A percentile compares a stretch with the other conserved stretches of the same genome.
Evolutionary conservation across 2,329 filamentous ascomycete species (phyloP).

Genomic region (Hymenoscyphus scutula): DNA sequence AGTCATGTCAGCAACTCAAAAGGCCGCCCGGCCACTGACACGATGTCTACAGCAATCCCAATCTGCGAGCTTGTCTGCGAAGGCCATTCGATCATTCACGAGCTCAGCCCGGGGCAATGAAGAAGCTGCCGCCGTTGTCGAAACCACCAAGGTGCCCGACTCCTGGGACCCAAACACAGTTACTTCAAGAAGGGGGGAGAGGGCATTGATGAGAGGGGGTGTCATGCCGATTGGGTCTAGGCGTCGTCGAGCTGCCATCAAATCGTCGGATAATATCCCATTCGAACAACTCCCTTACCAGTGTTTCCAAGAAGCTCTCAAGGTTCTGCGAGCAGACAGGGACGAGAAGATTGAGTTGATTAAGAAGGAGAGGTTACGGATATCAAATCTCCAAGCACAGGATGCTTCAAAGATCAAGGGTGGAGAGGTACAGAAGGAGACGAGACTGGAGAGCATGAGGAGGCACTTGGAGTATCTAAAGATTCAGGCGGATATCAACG

Average conservation of each 20-base stretch:
- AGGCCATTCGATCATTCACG: conserved; percentile 31
- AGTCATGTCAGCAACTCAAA: conserved; percentile 59
- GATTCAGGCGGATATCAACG: conserved; percentile 90
- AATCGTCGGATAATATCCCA: conserved; percentile 62
- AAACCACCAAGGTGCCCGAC: conserved; percentile 37
- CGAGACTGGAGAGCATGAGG: conserved; percentile 66
- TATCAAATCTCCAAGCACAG: conserved; percentile 63
- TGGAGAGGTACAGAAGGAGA: conserved; percentile 63
- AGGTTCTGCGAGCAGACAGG: conserved; percentile 76
- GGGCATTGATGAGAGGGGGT: conserved; percentile 64
- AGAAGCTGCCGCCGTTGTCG: conserved; percentile 38
- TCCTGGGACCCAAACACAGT: conserved; percentile 68
- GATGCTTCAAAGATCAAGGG: conserved; percentile 57
- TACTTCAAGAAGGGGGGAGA: conserved; percentile 61
- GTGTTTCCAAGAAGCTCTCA: conserved; percentile 94
- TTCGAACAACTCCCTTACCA: conserved; percentile 96
- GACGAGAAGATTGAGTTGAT: conserved; percentile 78
- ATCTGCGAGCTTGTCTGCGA: conserved; percentile 28
- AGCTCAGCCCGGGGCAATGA: conserved; percentile 39
- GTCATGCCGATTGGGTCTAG: conserved; percentile 77
- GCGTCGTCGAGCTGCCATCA: conserved; percentile 73
- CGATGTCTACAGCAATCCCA: conserved; percentile 49
- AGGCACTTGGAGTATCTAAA: conserved; percentile 75
- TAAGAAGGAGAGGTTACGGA: conserved; percentile 61
- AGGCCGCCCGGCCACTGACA: conserved; percentile 55